These are phyloP conservation scores for Apiospora malaysiana DNA, from an alignment of 2,329 filamentous ascomycete species.

Conservation along the genomic window DNA sequence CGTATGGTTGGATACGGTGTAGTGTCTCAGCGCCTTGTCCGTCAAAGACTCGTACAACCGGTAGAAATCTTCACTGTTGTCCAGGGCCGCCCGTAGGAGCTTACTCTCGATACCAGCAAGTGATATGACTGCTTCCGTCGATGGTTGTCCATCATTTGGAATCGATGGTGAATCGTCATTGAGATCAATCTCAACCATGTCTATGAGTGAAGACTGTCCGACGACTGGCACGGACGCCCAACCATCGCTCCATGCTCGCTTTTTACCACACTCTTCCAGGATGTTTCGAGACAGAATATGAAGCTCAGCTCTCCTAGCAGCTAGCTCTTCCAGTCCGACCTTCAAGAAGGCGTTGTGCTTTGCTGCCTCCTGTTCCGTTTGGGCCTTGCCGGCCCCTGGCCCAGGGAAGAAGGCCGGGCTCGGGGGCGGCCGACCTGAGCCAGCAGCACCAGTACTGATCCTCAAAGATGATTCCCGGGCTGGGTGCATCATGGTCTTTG, in stretches of 20 bases:
- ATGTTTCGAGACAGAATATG: slow-evolving; percentile 81
- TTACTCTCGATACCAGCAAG: slow-evolving; percentile 59
- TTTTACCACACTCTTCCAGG: slow-evolving; percentile 75
- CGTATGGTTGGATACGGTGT: slow-evolving; percentile 76
- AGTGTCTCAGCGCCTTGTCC: slow-evolving; percentile 82
- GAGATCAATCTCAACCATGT: slow-evolving; percentile 65
- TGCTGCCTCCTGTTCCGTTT: slow-evolving; percentile 46
- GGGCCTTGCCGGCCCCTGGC: slow-evolving; percentile 41
- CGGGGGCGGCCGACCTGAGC: slow-evolving; percentile 42
- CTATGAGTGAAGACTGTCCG: slow-evolving; percentile 48
- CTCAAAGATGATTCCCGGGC: slow-evolving; percentile 67
- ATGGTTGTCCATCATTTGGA: slow-evolving; percentile 31
- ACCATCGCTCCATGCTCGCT: slow-evolving; percentile 76
- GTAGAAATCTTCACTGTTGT: slow-evolving; percentile 68
- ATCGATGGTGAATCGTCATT: slow-evolving; percentile 48
- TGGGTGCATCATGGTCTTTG: slow-evolving; percentile 74
- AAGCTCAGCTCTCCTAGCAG: slow-evolving; percentile 82
- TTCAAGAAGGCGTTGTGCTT: slow-evolving; percentile 58
- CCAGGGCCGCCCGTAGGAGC: slow-evolving; percentile 65
- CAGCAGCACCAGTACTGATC: slow-evolving; percentile 41
- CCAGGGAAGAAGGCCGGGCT: slow-evolving; percentile 63
- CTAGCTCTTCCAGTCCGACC: slow-evolving; percentile 78
- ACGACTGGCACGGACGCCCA: slow-evolving; percentile 68
- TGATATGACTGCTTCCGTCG: slow-evolving; percentile 31
- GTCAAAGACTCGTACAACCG: slow-evolving; percentile 77